A percentile compares a stretch with the other conserved stretches of the same genome.
These are phyloP conservation scores for Cladorrhinum sp. DNA, from an alignment of 2,329 filamentous ascomycete genomes.

Conservation along the genomic window DNA sequence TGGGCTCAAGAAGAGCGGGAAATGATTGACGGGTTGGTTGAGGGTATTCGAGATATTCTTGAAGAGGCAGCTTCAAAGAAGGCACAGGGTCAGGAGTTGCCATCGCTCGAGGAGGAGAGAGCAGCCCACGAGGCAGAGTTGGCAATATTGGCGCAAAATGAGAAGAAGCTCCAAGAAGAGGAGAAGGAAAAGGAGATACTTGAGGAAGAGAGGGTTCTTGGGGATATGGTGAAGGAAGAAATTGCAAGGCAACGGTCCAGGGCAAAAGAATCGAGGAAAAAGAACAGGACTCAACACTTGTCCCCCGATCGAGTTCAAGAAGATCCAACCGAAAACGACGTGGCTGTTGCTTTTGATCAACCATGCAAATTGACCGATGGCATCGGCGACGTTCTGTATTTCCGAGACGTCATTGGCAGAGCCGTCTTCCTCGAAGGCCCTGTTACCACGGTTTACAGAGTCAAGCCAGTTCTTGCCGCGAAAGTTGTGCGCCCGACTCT, in stretches of 20 bases:
- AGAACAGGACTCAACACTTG: slow-evolving; percentile 49
- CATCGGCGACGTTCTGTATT: slow-evolving; percentile 61
- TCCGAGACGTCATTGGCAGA: slow-evolving; percentile 69
- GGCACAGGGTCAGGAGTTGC: slow-evolving; percentile 70
- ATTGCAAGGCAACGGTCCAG: slow-evolving; percentile 64
- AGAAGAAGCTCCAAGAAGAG: slow-evolving; percentile 51
- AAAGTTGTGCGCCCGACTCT: slow-evolving; percentile 60
- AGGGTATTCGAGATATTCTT: slow-evolving; percentile 69
- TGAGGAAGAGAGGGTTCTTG: slow-evolving; percentile 69
- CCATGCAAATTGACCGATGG: slow-evolving; percentile 61
- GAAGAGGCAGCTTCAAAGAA: slow-evolving; percentile 82
- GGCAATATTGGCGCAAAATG: slow-evolving; percentile 56
- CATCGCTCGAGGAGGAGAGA: slow-evolving; percentile 85
- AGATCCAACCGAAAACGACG: slow-evolving; percentile 33
- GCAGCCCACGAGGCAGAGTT: slow-evolving; percentile 75
- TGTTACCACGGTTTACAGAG: slow-evolving; percentile 67
- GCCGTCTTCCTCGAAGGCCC: slow-evolving; percentile 63
- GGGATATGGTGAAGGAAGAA: slow-evolving; percentile 70
- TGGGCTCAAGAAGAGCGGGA: slow-evolving; percentile 53
- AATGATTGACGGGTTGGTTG: slow-evolving; percentile 65
- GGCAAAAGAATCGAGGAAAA: slow-evolving; percentile 62
- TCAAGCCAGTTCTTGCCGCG: slow-evolving; percentile 62
- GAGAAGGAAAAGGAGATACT: slow-evolving; percentile 55
- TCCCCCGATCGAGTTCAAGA: slow-evolving; percentile 36
- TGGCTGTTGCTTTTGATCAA: slow-evolving; percentile 62